Base-by-base conservation (phyloP, 345 rosid genomes). In the Kernera saxatilis region DNA sequence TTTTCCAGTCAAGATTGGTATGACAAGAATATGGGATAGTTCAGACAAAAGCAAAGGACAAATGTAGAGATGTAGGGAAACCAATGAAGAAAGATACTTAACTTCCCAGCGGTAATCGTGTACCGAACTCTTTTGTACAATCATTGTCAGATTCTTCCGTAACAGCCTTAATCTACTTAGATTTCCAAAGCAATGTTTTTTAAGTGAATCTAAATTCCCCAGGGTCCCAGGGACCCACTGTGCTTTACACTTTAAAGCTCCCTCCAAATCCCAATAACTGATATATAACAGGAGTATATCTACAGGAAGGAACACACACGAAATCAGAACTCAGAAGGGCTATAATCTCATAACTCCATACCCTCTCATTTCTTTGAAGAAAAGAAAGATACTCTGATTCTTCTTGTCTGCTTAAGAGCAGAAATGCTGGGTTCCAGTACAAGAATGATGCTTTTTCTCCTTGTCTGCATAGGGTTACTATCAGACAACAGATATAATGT, bases 111-210 rank as follows among this genome's bases (percentile, higher is more conserved):
- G 85, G 82, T 64, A 71, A 55, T 83, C 77, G 79, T 81, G 60
- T 48, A 73, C 46, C 83, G 73, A 71, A 70, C 69, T 57, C 77
- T 82, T 81, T 89, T 78, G 82, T 63, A 84, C 80, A 80, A 81
- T 83, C 83, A 69, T 76, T 85, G 77, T 79, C 85, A 83, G 92
- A 86, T 88, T 88, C 95, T 84, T 85, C 79, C 36, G 58, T 69
- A 81, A 80, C 88, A 86, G 87, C 86, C 87, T 87, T 81, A 83
- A 74, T 66, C 79, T 86, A 83, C 83, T 85, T 82, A 74, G 64
- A 89, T 69, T 69, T 76, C 75, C 82, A 78, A 82, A 79, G 80
- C 79, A 75, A 67, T 71, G 80, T 78, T 77, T 82, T 80, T 83
- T 86, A 81, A 76, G 75, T 85, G 90, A 82, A 85, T 84, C 85